phyloP scores from a whole-genome alignment of 768 basidiomycete species.

The Cystofilobasidium capitatum region DNA sequence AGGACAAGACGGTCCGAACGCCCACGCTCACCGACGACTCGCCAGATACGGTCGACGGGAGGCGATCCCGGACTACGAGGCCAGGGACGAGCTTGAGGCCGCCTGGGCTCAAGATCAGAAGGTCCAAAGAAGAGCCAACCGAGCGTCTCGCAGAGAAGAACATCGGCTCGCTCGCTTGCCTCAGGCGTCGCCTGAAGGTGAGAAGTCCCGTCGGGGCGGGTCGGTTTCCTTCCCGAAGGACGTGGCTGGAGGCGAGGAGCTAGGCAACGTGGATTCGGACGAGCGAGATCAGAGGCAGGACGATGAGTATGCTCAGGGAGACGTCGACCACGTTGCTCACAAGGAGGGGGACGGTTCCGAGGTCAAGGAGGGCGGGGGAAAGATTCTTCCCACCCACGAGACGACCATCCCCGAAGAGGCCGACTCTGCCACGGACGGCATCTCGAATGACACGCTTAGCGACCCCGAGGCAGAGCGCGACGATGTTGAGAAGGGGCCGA shows the following conservation, averaged over 20 bases:
- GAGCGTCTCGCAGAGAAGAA: background rate
- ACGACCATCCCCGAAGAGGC: background rate
- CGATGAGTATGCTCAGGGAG: background rate
- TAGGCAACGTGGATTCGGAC: background rate
- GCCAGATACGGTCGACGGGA: constrained; percentile 6
- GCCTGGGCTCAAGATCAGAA: background rate
- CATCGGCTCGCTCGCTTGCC: too few species aligned
- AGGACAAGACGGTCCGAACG: background rate
- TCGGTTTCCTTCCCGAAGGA: too few species aligned
- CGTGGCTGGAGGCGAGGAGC: background rate
- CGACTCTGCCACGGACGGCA: background rate
- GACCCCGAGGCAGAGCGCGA: constrained; percentile 2
- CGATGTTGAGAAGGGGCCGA: constrained; percentile 18
- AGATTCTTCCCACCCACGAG: background rate
- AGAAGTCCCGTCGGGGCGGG: too few species aligned
- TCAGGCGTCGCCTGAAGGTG: too few species aligned
- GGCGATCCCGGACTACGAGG: constrained; percentile 1
- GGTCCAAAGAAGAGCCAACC: background rate
- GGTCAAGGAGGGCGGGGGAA: background rate
- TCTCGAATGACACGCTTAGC: background rate
- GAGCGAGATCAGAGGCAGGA: background rate
- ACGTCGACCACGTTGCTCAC: background rate
- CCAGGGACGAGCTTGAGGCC: background rate
- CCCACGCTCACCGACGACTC: background rate
- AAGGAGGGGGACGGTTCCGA: background rate